Evolutionary conservation across 345 rosid species (phyloP), one percentile per base, ranked within the genome.

Genomic region (Pugionium dolabratum): DNA sequence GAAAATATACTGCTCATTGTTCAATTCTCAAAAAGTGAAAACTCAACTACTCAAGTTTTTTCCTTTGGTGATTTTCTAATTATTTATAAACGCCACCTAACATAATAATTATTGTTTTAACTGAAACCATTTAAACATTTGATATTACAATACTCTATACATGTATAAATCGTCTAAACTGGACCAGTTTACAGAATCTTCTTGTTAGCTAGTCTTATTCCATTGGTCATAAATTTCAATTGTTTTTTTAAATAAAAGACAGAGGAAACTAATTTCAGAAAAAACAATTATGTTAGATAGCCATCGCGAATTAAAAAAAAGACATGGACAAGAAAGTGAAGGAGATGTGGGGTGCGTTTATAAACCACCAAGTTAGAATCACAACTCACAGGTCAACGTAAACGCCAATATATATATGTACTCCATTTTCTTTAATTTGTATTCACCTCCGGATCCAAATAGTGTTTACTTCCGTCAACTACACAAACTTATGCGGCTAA

Each of bases 181-280:
- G 51, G 59, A 51, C 41, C 56, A 31, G 50, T 25, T 64, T 41
- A 18, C 9, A 29, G 51, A 53, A 65, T 54, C 43, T 65, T 52
- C 26, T 43, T 42, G 66, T 57, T 72, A 51, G 66, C 10, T 34
- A 58, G 76, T 58, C 71, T 30, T 36, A 42, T 42, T 64, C 59
- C 5, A 42, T 62, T 37, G 48, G 48, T 44, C 18, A 45, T 29
- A 25, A 30, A 29, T 7, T 35, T 53, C 28, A 61, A 29, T 37
- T 36, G 18, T 53, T 70, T 33, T 70, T 11, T 26, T n/a, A n/a
- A 44, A 44, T 25, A 54, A 35, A 2, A 61, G 34, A 70, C 54
- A 70, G 44, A 60, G 0, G 1, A 44, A 44, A 26, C 27, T 59
- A 30, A 35, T 42, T 5, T 40, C 9, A 44, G 45, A 39, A 58